phyloP scores from a whole-genome alignment of 2,329 filamentous ascomycete species.

The Trichophyton mentagrophytes region DNA sequence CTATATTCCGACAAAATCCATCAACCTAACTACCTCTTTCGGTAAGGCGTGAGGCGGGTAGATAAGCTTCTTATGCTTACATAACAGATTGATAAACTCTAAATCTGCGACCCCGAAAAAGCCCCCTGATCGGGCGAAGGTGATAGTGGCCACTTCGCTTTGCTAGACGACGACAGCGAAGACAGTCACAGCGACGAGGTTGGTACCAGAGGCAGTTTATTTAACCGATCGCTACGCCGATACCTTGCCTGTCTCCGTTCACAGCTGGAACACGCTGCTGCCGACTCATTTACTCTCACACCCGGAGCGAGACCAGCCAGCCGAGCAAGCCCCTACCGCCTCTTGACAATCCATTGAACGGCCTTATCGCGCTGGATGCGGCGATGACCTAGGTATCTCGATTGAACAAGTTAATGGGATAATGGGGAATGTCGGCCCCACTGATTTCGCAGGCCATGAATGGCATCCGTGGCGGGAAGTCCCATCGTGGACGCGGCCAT shows the following conservation, averaged over 20 bases:
- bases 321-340: background rate
- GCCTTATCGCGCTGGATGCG: background rate
- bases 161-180: background rate
- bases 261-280: too few relatives aligned
- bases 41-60: background rate
- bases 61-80: background rate
- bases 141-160: background rate
- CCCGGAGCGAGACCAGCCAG: background rate
- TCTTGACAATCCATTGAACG: background rate
- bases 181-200: background rate
- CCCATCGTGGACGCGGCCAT: constrained; percentile 8
- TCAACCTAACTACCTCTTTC: background rate
- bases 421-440: constrained; percentile 13
- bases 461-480: constrained; percentile 11
- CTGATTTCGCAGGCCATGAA: constrained; percentile 11
- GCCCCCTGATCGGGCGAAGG: background rate
- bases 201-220: background rate
- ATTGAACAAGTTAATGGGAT: constrained; percentile 2
- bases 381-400: background rate
- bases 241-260: too few relatives aligned
- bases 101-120: background rate
- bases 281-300: too few relatives aligned
- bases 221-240: too few relatives aligned
- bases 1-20: background rate
- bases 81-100: background rate